phyloP scores from a whole-genome alignment of 2,329 filamentous ascomycete species.

The Neofusicoccum cordaticola region DNA sequence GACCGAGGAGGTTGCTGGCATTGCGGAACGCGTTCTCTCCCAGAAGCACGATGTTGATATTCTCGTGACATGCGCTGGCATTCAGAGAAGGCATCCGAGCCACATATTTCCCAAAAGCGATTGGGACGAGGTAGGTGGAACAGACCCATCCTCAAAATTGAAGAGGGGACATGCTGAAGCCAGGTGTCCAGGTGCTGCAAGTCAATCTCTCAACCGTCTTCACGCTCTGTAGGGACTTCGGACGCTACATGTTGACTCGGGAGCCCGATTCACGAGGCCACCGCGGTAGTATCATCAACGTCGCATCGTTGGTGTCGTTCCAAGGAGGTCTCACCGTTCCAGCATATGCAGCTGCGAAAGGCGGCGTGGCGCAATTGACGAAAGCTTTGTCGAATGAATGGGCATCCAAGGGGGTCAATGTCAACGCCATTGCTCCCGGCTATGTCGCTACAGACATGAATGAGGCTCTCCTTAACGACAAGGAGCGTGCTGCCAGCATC shows the following conservation, averaged over 20 bases:
- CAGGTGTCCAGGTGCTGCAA: conserved; percentile 60
- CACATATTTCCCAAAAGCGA: conserved; percentile 72
- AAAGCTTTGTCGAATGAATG: conserved; percentile 86
- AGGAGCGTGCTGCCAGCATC: conserved; percentile 68
- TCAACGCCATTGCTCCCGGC: conserved; percentile 85
- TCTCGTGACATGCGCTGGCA: conserved; percentile 81
- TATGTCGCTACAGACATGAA: conserved; percentile 96
- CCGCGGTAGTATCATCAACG: conserved; percentile 75
- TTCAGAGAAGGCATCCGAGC: conserved; percentile 74
- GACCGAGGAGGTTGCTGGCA: conserved; percentile 53
- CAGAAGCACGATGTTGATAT: conserved; percentile 67
- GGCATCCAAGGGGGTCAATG: conserved; percentile 70
- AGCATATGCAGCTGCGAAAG: conserved; percentile 83
- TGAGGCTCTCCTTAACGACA: conserved; percentile 70
- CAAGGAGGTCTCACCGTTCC: conserved; percentile 86
- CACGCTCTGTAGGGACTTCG: conserved; percentile 70
- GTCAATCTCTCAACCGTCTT: conserved; percentile 84
- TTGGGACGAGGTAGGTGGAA: conserved; percentile 65
- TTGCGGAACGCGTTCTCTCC: conserved; percentile 59
- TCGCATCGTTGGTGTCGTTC: conserved; percentile 76
- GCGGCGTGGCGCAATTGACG: conserved; percentile 78
- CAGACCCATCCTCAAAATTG: neutral
- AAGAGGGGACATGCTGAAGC: neutral
- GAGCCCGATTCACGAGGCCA: conserved; percentile 49
- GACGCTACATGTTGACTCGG: conserved; percentile 71